phyloP scores from a whole-genome alignment of 345 rosid genomes.

The Zanthoxylum bungeanum region DNA sequence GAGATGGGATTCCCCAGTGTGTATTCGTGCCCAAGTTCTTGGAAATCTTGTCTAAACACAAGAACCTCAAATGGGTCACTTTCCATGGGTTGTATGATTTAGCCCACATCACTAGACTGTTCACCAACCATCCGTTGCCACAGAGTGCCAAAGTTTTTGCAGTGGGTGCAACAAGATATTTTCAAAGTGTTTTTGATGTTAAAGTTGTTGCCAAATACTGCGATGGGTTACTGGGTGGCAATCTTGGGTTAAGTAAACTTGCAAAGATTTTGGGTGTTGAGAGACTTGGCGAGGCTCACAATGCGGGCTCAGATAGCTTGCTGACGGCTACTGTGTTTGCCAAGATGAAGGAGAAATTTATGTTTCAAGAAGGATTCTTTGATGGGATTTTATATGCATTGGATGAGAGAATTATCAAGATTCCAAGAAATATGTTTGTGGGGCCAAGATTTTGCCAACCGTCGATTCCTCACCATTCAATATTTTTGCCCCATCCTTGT shows the following conservation, averaged over 20 bases:
- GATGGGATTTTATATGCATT: slow-evolving; percentile 5
- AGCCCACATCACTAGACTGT: neutral
- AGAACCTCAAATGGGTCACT: neutral
- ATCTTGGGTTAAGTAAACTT: neutral
- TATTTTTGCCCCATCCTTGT: neutral
- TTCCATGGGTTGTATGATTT: slow-evolving; percentile 1
- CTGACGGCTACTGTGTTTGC: neutral
- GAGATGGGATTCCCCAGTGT: neutral
- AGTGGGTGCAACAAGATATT: neutral
- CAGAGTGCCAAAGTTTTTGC: neutral
- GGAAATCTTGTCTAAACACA: neutral
- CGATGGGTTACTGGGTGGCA: neutral
- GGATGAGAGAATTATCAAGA: neutral
- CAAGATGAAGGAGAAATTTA: neutral
- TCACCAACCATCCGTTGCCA: neutral
- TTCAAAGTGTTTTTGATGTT: neutral
- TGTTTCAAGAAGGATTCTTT: neutral
- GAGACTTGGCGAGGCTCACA: slow-evolving; percentile 5
- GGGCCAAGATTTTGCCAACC: neutral
- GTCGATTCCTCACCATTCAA: neutral
- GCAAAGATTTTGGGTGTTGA: neutral
- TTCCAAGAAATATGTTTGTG: neutral
- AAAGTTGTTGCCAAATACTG: neutral
- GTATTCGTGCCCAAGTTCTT: neutral
- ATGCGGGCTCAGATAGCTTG: neutral